A percentile compares a stretch with the other conserved stretches of the same genome.
phyloP scores from a whole-genome alignment of 768 basidiomycete species.

The Inosperma sp. region DNA sequence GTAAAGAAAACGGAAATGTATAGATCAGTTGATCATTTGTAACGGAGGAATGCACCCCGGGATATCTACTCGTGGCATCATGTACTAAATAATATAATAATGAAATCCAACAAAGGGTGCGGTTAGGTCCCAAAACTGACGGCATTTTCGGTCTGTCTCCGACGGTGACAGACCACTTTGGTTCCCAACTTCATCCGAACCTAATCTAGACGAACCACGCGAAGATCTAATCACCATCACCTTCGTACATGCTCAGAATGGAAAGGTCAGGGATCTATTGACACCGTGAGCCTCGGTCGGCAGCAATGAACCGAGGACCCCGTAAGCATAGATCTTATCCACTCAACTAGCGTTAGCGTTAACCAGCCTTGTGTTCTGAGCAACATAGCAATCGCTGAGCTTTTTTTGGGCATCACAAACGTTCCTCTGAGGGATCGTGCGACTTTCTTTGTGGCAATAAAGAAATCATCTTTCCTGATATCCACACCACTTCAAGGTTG shows the following conservation, averaged over 20 bases:
- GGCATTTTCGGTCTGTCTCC: slow-evolving; percentile 35
- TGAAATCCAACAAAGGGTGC: slow-evolving; percentile 18
- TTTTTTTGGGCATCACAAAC: no score
- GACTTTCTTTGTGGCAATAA: no score
- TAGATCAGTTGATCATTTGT: slow-evolving; percentile 30
- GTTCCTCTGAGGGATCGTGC: no score
- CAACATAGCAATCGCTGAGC: no score
- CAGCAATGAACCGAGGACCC: slow-evolving; percentile 2
- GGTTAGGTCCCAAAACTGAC: slow-evolving; percentile 20
- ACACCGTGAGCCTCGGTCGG: slow-evolving; percentile 4
- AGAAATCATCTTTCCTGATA: no score
- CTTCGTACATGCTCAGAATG: not conserved
- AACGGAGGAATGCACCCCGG: slow-evolving; percentile 26
- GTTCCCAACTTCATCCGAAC: slow-evolving; percentile 25
- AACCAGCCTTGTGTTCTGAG: no score
- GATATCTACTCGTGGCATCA: slow-evolving; percentile 28
- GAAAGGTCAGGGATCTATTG: slow-evolving; percentile 7
- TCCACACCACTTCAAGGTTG: no score
- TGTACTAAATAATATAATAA: slow-evolving; percentile 19
- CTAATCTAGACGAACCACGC: slow-evolving; percentile 42
- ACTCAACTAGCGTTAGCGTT: not conserved
- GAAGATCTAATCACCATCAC: slow-evolving; percentile 40
- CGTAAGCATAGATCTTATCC: not conserved
- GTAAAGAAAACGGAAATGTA: slow-evolving; percentile 22
- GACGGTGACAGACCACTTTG: slow-evolving; percentile 30